Conservation (phyloP, 768 basidiomycete species). For the Mycena latifolia region DNA sequence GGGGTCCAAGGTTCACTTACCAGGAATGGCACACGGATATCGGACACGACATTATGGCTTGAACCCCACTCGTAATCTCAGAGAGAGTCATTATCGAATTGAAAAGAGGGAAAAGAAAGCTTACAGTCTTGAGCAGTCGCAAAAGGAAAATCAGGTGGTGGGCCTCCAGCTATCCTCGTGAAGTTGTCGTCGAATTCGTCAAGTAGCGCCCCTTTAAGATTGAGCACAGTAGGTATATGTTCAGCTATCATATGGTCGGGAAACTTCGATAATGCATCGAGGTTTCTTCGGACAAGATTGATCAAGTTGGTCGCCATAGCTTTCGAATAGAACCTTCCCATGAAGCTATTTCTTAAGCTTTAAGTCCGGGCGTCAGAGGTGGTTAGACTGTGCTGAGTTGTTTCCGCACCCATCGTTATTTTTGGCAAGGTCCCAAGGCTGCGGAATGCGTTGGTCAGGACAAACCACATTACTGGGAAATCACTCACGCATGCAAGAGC, state of each 20-base stretch:
- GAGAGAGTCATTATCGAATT: background rate
- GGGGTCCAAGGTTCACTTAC: background rate
- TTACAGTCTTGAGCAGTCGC: slow-evolving; percentile 53
- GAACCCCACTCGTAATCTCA: slow-evolving; percentile 60
- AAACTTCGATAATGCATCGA: slow-evolving; percentile 58
- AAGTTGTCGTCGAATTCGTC: slow-evolving; percentile 72
- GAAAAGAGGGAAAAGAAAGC: background rate
- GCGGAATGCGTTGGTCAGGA: slow-evolving; percentile 26
- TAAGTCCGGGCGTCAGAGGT: slow-evolving; percentile 20
- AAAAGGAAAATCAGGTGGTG: slow-evolving; percentile 66
- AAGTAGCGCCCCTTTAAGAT: slow-evolving; percentile 66
- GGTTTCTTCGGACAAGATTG: slow-evolving; percentile 67
- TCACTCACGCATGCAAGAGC: slow-evolving; percentile 79
- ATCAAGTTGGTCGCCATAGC: slow-evolving; percentile 84
- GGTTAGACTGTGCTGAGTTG: slow-evolving; percentile 25
- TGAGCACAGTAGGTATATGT: slow-evolving; percentile 57
- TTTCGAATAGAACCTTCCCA: slow-evolving; percentile 79
- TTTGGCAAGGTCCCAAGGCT: slow-evolving; percentile 68
- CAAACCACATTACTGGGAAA: slow-evolving; percentile 34
- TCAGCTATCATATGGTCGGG: slow-evolving; percentile 65
- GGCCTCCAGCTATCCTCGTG: slow-evolving; percentile 78
- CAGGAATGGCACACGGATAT: slow-evolving; percentile 80
- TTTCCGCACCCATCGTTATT: slow-evolving; percentile 61
- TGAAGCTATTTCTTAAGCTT: slow-evolving; percentile 69
- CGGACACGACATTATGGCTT: slow-evolving; percentile 68